phyloP scores from a whole-genome alignment of 2,329 filamentous ascomycete genomes.

The Sclerotiophoma versabilis region DNA sequence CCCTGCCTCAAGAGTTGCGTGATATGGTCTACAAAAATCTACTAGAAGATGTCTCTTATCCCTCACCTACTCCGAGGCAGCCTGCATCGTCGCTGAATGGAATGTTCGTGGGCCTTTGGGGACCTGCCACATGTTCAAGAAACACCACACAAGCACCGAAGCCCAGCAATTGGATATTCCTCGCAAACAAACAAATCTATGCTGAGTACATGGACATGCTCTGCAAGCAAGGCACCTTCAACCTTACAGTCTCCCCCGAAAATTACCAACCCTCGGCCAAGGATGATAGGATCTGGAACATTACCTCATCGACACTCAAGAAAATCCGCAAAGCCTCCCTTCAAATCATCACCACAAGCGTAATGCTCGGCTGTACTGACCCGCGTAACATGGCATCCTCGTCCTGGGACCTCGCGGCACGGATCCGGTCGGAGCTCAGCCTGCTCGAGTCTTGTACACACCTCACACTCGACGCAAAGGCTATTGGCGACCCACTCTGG shows the following conservation, averaged over 20 bases:
- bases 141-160: background rate
- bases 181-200: constrained; percentile 36
- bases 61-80: constrained; percentile 24
- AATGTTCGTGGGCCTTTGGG: constrained; percentile 19
- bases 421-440: constrained; percentile 34
- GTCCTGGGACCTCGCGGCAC: constrained; percentile 41
- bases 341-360: constrained; percentile 42
- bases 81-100: constrained; percentile 26
- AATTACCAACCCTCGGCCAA: constrained; percentile 32
- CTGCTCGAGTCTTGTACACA: constrained; percentile 26
- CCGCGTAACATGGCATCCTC: constrained; percentile 44
- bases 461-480: constrained; percentile 42
- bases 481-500: constrained; percentile 49
- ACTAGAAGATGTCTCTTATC: constrained; percentile 41
- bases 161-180: constrained; percentile 13
- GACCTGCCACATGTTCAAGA: background rate
- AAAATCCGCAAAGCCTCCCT: constrained; percentile 38
- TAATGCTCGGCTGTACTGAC: constrained; percentile 46
- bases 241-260: constrained; percentile 41
- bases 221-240: constrained; percentile 40
- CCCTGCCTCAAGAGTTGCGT: constrained; percentile 42
- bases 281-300: constrained; percentile 37
- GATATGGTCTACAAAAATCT: constrained; percentile 44
- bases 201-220: constrained; percentile 45
- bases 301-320: constrained; percentile 29